Evolutionary conservation across 2,329 filamentous ascomycete genomes (phyloP), one percentile per base, ranked within the genome.

Genomic region (Venturia effusa): DNA sequence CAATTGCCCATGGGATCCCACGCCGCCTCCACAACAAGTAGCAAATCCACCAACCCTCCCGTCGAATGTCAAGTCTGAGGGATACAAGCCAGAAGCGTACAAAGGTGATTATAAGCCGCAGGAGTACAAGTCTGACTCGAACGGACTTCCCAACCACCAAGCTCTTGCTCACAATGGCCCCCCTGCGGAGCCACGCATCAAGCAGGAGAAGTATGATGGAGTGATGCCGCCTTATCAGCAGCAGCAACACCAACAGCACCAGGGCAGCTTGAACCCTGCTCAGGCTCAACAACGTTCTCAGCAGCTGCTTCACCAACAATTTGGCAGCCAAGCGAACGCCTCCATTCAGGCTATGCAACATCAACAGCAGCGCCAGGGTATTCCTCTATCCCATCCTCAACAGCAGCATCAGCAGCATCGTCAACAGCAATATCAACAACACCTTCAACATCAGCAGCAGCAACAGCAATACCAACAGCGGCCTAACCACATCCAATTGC

Each of bases 1-100:
- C 66, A 81, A 84, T 64, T 97, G 97, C 74, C 93, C 94, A 13
- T 99, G 94, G 94, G 94, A 99, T 73, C 93, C 94, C 54, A 87
- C 89, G 72, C 88, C 88, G 61, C 87, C 89, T 62, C 83, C 84
- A 67, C 78, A 69, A 70, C 79, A 70, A 71, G 48, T 66, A 40
- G 61, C 65, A 59, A 75, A 76, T 65, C 72, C 74, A 41, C 73
- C 75, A n/a, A 75, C 74, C 1, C 71, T 77, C 48, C 75, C 75
- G 15, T 64, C 63, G 6, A 62, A 64, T 57, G 59, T 62, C 59
- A 73, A 76, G 61, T 66, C 69, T 51, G 71, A 74, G 30, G 39
- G 43, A 7, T 45, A 62, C 11, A 62, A 51, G 40, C 39, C 32
- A 10, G 60, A 45, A 24, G 39, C 37, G 6, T 45, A 45, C 30